phyloP scores from a whole-genome alignment of 2,329 filamentous ascomycete species.

The Celoporthe dispersa region DNA sequence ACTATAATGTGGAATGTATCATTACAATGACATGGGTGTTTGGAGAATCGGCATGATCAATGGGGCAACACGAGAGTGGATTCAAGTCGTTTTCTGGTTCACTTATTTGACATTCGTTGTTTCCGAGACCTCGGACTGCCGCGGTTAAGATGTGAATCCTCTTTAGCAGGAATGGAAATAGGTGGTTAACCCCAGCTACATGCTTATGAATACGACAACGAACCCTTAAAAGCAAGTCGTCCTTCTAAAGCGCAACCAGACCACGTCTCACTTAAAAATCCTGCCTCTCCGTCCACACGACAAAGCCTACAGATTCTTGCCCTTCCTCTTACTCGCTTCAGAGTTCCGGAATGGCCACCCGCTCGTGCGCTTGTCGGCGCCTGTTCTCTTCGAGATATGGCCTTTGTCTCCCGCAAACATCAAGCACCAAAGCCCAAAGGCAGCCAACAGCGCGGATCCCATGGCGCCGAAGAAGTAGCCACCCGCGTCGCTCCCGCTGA shows the following conservation, averaged over 20 bases:
- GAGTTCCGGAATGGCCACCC: slow-evolving; percentile 45
- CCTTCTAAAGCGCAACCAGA: background rate
- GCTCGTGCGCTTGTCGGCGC: slow-evolving; percentile 47
- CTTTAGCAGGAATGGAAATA: background rate
- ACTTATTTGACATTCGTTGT: background rate
- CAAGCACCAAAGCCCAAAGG: slow-evolving; percentile 66
- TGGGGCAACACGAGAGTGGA: background rate
- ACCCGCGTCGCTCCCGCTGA: slow-evolving; percentile 58
- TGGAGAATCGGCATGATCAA: background rate
- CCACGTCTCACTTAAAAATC: too few species aligned
- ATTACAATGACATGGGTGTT: slow-evolving; percentile 1
- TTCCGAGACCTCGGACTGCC: background rate
- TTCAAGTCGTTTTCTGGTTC: background rate
- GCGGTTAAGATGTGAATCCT: background rate
- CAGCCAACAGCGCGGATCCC: slow-evolving; percentile 60
- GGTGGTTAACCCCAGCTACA: background rate
- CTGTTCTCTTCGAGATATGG: slow-evolving; percentile 44
- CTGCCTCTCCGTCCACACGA: too few species aligned
- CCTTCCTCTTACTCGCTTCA: slow-evolving; percentile 40
- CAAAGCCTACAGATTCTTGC: slow-evolving; percentile 27
- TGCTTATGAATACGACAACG: background rate
- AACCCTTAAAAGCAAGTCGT: background rate
- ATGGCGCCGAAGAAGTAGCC: slow-evolving; percentile 65
- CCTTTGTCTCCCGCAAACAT: slow-evolving; percentile 45
- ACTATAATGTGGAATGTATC: background rate